Conservation (phyloP, 78 protist species). For the Dictyostelium intermedium region DNA sequence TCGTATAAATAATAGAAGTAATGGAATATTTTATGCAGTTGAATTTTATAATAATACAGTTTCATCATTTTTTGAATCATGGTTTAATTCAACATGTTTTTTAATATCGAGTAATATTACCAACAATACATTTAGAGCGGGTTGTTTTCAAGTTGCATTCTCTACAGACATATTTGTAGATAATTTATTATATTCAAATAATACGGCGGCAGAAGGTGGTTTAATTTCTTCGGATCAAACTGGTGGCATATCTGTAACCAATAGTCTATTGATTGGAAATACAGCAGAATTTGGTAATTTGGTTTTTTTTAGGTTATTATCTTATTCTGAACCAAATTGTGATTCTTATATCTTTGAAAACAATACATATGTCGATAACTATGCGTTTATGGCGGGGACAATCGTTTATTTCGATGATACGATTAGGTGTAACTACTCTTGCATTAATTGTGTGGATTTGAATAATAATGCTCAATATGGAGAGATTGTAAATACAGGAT, state of each 20-base stretch:
- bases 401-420: background rate
- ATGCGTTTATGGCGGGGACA: background rate
- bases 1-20: background rate
- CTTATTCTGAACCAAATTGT: background rate
- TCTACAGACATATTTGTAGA: background rate
- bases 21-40: background rate
- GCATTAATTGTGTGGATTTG: background rate
- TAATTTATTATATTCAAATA: background rate
- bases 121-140: background rate
- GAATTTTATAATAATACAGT: background rate
- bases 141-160: background rate
- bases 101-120: background rate
- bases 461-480: constrained; percentile 12
- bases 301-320: background rate
- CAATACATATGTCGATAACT: background rate
- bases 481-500: background rate
- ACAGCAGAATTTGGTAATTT: background rate
- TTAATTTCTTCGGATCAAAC: constrained; percentile 1
- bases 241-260: background rate
- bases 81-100: background rate
- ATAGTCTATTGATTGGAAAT: background rate
- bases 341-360: background rate
- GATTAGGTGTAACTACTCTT: background rate
- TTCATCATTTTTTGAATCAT: background rate
- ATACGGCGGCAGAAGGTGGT: background rate